These are phyloP conservation scores for Phialophora tarda DNA, from an alignment of 2,329 filamentous ascomycete genomes.

Conservation along the genomic window DNA sequence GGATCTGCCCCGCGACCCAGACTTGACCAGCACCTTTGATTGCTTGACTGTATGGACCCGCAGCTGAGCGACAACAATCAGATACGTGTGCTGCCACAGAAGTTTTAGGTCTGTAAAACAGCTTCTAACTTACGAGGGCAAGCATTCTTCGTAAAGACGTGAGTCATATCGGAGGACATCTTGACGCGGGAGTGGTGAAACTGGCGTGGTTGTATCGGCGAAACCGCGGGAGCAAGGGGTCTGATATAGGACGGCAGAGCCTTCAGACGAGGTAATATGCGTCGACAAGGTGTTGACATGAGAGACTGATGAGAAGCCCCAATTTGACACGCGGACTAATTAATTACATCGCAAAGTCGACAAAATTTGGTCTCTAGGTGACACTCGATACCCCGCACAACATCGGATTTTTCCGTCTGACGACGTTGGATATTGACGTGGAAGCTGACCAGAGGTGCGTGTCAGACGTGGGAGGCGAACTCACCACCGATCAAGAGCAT, in stretches of 20 bases:
- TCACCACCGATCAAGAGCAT: background rate
- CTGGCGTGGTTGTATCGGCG: constrained; percentile 9
- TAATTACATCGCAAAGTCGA: background rate
- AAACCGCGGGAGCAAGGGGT: background rate
- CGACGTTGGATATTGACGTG: background rate
- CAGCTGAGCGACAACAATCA: constrained; percentile 25
- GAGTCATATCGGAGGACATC: constrained; percentile 41
- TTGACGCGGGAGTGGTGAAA: constrained; percentile 25
- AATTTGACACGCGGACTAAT: background rate
- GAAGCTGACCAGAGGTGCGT: background rate
- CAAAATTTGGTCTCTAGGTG: background rate
- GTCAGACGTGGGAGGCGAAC: background rate
- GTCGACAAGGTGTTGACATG: constrained; percentile 9
- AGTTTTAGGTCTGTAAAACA: background rate
- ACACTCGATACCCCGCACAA: background rate
- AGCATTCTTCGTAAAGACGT: constrained; percentile 51
- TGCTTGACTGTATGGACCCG: constrained; percentile 57
- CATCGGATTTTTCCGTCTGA: background rate
- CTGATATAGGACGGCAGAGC: background rate
- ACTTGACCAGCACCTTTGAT: constrained; percentile 71
- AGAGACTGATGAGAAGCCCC: background rate
- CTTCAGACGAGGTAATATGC: background rate
- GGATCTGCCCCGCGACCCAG: constrained; percentile 78
- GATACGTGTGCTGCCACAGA: constrained; percentile 8
- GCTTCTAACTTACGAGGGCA: constrained; percentile 51